Conservation (phyloP, 495 filamentous ascomycete genomes). For the Neurospora sp. region DNA sequence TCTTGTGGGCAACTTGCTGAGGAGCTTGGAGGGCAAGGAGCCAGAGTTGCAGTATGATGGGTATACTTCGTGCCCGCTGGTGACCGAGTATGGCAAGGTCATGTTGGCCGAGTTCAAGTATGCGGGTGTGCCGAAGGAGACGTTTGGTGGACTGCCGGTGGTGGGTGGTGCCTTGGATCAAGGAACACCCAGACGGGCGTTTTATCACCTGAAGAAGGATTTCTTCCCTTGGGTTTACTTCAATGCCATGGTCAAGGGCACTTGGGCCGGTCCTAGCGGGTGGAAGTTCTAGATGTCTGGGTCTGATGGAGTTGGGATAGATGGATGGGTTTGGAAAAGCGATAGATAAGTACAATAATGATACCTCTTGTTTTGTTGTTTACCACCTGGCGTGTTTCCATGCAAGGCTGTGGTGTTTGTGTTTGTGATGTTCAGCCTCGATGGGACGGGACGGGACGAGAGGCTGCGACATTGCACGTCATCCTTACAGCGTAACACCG, state of each 20-base stretch:
- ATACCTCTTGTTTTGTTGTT: not conserved
- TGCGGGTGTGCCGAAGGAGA: conserved; percentile 60
- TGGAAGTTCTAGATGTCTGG: conserved; percentile 13
- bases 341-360: not conserved
- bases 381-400: not conserved
- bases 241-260: conserved; percentile 49
- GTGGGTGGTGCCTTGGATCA: conserved; percentile 48
- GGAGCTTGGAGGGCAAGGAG: conserved; percentile 44
- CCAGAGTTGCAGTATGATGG: conserved; percentile 47
- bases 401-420: not conserved
- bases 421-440: not conserved
- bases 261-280: conserved; percentile 53
- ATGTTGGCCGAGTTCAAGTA: conserved; percentile 66
- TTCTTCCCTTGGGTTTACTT: conserved; percentile 62
- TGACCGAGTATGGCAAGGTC: conserved; percentile 56
- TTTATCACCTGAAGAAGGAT: conserved; percentile 61
- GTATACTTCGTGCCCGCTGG: conserved; percentile 59
- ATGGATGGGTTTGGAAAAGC: not conserved
- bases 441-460: not conserved
- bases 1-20: conserved; percentile 46
- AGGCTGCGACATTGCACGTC: not conserved
- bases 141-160: conserved; percentile 31
- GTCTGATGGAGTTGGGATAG: not conserved
- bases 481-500: not conserved
- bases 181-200: conserved; percentile 41